Conservation (phyloP, 345 rosid genomes). For the Eucalyptus pauciflora region DNA sequence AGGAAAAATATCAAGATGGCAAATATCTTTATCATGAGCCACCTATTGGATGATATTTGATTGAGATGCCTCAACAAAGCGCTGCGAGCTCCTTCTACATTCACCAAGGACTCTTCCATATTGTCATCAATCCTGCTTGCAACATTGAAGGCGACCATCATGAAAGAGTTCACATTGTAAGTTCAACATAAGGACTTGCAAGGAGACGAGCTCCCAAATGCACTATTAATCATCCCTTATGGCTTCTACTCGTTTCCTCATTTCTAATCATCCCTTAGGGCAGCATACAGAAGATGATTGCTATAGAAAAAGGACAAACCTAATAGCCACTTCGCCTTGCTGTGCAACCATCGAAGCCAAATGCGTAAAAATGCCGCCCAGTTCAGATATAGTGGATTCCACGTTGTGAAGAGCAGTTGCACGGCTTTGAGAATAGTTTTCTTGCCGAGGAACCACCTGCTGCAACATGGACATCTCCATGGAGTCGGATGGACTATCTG, state of each 20-base stretch:
- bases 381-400: constrained; percentile 87
- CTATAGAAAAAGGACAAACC: constrained; percentile 11
- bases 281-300: neutral
- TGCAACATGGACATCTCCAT: constrained; percentile 92
- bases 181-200: neutral
- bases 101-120: constrained; percentile 82
- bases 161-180: neutral
- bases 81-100: constrained; percentile 76
- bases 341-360: constrained; percentile 90
- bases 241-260: neutral
- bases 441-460: constrained; percentile 75
- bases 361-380: constrained; percentile 78
- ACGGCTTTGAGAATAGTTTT: constrained; percentile 53
- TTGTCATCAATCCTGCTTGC: constrained; percentile 79
- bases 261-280: neutral
- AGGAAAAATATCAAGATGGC: constrained; percentile 59
- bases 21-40: constrained; percentile 92
- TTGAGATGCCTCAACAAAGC: constrained; percentile 67
- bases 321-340: constrained; percentile 86
- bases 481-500: constrained; percentile 56
- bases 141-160: neutral
- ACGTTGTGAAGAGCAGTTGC: constrained; percentile 75
- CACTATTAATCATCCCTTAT: neutral
- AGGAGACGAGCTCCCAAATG: neutral
- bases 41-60: constrained; percentile 79